These are phyloP conservation scores for Lithospermum erythrorhizon DNA, from an alignment of 257 asterid genomes.

Conservation along the genomic window DNA sequence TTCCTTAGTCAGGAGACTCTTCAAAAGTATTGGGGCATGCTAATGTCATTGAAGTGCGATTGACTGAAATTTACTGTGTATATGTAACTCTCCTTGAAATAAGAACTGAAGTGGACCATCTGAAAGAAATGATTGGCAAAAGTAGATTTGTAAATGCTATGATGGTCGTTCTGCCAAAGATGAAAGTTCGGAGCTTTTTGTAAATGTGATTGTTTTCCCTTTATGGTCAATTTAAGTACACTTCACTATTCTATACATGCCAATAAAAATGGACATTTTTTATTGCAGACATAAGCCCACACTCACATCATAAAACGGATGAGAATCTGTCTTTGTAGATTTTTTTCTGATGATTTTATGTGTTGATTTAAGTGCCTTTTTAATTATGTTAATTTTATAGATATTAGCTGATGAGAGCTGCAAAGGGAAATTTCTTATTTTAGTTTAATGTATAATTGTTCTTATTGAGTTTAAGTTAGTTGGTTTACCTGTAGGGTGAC, in stretches of 20 bases:
- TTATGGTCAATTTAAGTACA: neutral
- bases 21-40: no score
- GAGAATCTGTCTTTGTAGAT: no score
- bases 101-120: neutral
- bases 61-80: neutral
- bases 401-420: neutral
- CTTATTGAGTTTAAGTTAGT: neutral
- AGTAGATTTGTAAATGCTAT: neutral
- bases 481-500: constrained; percentile 25
- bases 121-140: neutral
- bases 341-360: no score
- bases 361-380: no score
- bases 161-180: neutral
- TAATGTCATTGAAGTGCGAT: no score
- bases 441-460: neutral
- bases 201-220: neutral
- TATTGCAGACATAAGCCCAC: no score
- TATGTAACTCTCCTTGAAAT: neutral
- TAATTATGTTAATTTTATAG: no score
- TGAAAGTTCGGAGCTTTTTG: neutral
- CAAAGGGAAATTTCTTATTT: neutral
- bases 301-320: no score
- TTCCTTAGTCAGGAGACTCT: no score
- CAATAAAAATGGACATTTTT: no score
- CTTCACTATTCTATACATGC: no score